Percentiles rank a stretch among this genome's conserved stretches.
Evolutionary conservation across 176 grass and related monocot genomes (phyloP).

Genomic region (Ampelocalamus luodianensis): DNA sequence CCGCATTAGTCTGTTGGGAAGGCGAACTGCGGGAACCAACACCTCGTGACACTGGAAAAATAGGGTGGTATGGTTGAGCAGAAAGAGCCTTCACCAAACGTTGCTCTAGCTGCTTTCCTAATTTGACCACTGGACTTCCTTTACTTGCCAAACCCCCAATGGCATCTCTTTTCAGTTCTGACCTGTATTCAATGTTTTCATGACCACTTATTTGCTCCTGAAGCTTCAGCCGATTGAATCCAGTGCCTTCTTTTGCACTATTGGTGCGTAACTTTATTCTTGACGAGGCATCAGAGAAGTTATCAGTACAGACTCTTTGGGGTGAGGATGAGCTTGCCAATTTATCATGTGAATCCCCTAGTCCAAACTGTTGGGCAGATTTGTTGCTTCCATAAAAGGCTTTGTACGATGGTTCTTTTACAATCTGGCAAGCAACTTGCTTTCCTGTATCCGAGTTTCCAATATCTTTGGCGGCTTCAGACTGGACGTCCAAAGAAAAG

Average conservation of each 20-base stretch:
- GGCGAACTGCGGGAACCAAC: background rate
- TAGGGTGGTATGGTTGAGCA: conserved; percentile 10
- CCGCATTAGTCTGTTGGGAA: background rate
- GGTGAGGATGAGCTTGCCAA: background rate
- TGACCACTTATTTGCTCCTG: background rate
- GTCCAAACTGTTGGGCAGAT: background rate
- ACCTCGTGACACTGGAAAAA: background rate
- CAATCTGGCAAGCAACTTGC: background rate
- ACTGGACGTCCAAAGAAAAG: background rate
- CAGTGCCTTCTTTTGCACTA: background rate
- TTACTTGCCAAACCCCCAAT: background rate
- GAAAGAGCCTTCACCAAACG: conserved; percentile 17
- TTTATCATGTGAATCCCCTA: background rate
- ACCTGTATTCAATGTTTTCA: background rate
- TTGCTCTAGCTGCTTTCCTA: background rate
- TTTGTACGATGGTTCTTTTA: background rate
- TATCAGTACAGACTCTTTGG: background rate
- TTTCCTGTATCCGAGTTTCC: background rate
- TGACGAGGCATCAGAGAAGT: background rate
- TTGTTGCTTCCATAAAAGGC: conserved; percentile 8
- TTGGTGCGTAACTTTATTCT: background rate
- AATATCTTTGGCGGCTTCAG: background rate
- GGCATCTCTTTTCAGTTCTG: background rate
- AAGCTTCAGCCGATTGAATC: background rate
- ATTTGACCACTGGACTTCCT: background rate